Evolutionary conservation across 2,329 filamentous ascomycete genomes (phyloP), one percentile per base, ranked within the genome.

Genomic region (Claviceps sp.): DNA sequence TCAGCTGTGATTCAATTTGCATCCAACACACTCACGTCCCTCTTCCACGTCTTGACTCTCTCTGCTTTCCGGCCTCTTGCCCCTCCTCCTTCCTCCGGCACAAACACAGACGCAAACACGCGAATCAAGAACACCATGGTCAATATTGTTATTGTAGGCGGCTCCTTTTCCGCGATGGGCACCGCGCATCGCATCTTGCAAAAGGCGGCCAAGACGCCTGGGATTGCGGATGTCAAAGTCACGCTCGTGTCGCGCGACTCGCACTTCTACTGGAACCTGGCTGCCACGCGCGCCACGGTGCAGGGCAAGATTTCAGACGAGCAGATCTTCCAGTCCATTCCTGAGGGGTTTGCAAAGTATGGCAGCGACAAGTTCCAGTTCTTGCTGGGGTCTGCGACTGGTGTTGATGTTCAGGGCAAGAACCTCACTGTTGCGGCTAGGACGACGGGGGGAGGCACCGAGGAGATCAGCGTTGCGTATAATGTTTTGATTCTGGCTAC

Each of bases 401-500:
- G 50, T 4, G 63, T 74, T 49, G 60, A 68, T 26, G 38, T 59
- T 2, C 50, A 62, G 3, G 59, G 57, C 37, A 69, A 67, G 52
- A 64, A 63, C 4, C 67, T 76, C 46, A 64, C 45, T 4, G 14
- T 26, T 4, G 24, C 43, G 7, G 22, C 13, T 7, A 30, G 2
- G 42, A 24, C 18, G 22, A 6, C 4, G 43, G n/a, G 2, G 2
- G 18, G n/a, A n/a, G 18, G 18, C 30, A 37, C 16, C 26, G 16
- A 34, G 44, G 45, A 47, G 34, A 20, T 22, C 11, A 47, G 13
- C 34, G 8, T 47, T 18, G 11, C 11, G 30, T 47, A 47, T 13
- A 71, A 77, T 59, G 71, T 78, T 26, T 67, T 80, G 7, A 68
- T 80, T 37, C 62, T 79, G 41, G 75, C 76, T 2, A 79, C 77